Evolutionary conservation across 306 rosid genomes (phyloP).

Genomic region (Castanospermum australe): DNA sequence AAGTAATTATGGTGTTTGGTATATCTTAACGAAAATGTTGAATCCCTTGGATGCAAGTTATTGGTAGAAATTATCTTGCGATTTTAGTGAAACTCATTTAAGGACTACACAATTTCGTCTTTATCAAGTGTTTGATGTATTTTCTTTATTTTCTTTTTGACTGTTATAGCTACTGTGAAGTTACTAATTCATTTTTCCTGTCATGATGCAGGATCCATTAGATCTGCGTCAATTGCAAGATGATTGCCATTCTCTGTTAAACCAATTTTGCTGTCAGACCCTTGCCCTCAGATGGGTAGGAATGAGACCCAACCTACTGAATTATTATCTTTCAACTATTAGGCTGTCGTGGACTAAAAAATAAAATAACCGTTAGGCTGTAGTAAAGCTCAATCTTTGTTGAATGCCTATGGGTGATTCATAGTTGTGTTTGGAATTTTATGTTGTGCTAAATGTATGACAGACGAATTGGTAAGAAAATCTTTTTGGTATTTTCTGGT

Average conservation of each 20-base stretch:
- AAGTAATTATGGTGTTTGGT: neutral
- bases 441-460: slow-evolving; percentile 5
- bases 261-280: slow-evolving; percentile 10
- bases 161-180: neutral
- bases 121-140: neutral
- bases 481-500: neutral
- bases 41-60: neutral
- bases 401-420: neutral
- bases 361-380: neutral
- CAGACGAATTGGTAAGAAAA: neutral
- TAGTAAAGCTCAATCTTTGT: neutral
- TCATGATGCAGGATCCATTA: slow-evolving; percentile 37
- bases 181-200: slow-evolving; percentile 12
- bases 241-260: neutral
- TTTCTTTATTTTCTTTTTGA: neutral
- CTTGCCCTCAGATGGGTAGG: neutral
- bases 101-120: neutral
- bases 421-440: neutral
- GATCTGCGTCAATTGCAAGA: slow-evolving; percentile 18
- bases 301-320: slow-evolving; percentile 6
- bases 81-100: neutral
- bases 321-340: neutral
- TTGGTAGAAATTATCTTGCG: neutral
- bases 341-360: neutral
- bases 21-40: neutral